Conservation (phyloP, 2,329 filamentous ascomycete species). For the Exophiala lecanii-corni region DNA sequence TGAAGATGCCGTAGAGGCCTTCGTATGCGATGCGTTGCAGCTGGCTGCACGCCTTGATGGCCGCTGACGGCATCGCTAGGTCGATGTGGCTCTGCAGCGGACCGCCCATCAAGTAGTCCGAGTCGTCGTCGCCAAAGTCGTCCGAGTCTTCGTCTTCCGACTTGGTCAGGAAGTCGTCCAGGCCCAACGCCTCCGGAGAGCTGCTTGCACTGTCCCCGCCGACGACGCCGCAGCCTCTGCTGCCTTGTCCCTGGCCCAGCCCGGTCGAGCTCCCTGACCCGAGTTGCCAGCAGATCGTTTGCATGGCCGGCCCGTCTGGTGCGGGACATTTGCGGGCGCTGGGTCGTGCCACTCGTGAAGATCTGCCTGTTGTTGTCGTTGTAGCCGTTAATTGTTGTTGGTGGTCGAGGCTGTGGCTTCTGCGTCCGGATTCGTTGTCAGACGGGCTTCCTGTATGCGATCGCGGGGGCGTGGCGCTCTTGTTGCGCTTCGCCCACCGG, state of each 20-base stretch:
- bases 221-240: too few species aligned
- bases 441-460: background rate
- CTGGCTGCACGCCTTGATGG: background rate
- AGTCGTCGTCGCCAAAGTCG: background rate
- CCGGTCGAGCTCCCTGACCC: background rate
- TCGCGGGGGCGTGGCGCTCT: background rate
- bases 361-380: background rate
- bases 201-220: background rate
- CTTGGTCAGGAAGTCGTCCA: background rate
- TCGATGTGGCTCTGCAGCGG: background rate
- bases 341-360: background rate
- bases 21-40: background rate
- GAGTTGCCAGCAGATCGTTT: slow-evolving; percentile 13
- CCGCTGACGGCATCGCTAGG: background rate
- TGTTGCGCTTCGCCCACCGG: slow-evolving; percentile 9
- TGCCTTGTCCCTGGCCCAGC: too few species aligned
- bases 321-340: background rate
- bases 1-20: background rate
- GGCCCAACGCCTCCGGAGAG: background rate
- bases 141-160: background rate
- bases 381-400: background rate
- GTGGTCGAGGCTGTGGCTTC: background rate
- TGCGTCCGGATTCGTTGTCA: background rate
- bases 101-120: background rate
- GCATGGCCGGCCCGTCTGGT: background rate